These are phyloP conservation scores for Metschnikowia amazonensis DNA, from an alignment of 805 yeast species.

Conservation along the genomic window DNA sequence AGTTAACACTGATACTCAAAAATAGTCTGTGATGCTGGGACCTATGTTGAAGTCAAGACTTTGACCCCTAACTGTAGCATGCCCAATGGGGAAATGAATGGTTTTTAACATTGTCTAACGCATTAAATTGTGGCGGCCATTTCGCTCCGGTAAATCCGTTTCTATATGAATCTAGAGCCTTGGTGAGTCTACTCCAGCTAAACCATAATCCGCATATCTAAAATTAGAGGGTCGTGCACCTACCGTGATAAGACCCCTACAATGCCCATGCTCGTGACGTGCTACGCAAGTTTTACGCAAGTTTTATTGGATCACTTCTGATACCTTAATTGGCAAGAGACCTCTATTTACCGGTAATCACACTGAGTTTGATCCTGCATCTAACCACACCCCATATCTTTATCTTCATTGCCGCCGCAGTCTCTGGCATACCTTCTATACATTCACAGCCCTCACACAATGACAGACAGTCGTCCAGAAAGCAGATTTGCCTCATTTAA, in stretches of 20 bases:
- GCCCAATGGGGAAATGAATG: neutral
- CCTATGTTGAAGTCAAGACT: neutral
- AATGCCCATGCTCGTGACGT: neutral
- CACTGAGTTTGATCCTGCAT: neutral
- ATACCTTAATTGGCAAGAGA: neutral
- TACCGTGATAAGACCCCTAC: constrained; percentile 7
- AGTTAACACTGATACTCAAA: neutral
- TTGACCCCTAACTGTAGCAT: neutral
- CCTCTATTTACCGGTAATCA: neutral
- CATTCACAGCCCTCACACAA: neutral
- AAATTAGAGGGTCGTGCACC: constrained; percentile 9
- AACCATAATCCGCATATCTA: neutral
- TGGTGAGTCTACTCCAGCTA: neutral
- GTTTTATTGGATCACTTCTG: neutral
- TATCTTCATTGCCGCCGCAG: neutral
- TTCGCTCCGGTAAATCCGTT: too few relatives aligned
- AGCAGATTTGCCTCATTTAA: constrained; percentile 58
- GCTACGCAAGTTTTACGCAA: neutral
- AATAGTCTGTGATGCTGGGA: neutral
- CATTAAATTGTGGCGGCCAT: too few relatives aligned
- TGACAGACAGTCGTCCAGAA: constrained; percentile 10
- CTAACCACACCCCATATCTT: neutral
- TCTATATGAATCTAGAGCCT: neutral
- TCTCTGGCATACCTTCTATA: neutral
- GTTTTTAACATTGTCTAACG: neutral